Evolutionary conservation across 148 eudicot genomes (phyloP).

Genomic region (Diospyros kaki): DNA sequence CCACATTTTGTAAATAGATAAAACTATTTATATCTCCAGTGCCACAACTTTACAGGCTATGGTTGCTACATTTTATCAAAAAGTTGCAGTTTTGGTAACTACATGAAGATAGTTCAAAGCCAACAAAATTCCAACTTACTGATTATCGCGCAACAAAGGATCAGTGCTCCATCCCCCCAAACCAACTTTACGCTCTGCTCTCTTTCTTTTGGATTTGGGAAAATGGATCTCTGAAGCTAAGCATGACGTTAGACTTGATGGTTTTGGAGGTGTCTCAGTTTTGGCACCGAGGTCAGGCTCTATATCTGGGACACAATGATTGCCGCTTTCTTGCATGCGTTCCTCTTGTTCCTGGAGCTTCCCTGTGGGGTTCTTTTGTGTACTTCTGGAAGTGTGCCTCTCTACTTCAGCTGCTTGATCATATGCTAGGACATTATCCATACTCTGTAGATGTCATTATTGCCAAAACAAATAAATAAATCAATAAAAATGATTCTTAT

Average conservation of each 20-base stretch:
- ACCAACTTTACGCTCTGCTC: constrained; percentile 89
- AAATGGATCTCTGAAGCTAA: constrained; percentile 44
- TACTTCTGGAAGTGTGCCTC: constrained; percentile 14
- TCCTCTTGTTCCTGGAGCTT: constrained; percentile 35
- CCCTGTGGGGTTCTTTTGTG: constrained; percentile 25
- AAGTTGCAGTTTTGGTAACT: background rate
- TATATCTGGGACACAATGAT: constrained; percentile 17
- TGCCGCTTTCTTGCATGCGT: constrained; percentile 29
- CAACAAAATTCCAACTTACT: background rate
- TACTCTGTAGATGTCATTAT: constrained; percentile 40
- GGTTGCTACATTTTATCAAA: background rate
- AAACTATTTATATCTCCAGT: no score
- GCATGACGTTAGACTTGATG: constrained; percentile 34
- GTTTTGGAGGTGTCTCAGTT: constrained; percentile 23
- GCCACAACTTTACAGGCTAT: background rate
- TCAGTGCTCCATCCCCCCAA: constrained; percentile 61
- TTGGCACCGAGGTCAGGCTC: constrained; percentile 22
- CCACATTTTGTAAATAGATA: no score
- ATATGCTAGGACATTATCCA: constrained; percentile 54
- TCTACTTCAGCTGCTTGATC: constrained; percentile 38
- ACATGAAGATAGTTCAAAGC: background rate
- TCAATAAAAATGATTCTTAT: background rate
- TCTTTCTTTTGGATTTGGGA: constrained; percentile 64
- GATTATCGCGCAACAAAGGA: constrained; percentile 33
- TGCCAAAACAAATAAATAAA: background rate